Percentiles rank a stretch among this genome's conserved stretches.
These are phyloP conservation scores for Scheffersomyces lignicola DNA, from an alignment of 1,139 yeast species.

Conservation along the genomic window DNA sequence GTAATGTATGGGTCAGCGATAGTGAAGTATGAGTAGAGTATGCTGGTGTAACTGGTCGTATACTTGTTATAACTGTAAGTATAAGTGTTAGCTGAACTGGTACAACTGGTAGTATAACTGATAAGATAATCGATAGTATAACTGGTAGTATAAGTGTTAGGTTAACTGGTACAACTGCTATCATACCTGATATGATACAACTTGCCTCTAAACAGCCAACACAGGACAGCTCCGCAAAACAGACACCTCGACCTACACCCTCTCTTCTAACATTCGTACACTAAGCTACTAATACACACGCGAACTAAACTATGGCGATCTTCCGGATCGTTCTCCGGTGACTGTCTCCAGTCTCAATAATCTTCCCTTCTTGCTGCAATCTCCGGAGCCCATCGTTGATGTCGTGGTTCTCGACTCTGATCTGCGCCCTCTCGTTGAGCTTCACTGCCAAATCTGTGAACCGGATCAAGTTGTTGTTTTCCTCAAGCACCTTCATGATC, in stretches of 20 bases:
- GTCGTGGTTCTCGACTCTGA: constrained; percentile 69
- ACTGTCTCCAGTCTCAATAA: constrained; percentile 73
- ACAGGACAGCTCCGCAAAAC: background rate
- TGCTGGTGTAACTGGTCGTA: too few species aligned
- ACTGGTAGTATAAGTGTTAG: too few species aligned
- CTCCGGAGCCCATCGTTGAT: constrained; percentile 67
- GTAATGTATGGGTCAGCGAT: too few species aligned
- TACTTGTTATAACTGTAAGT: too few species aligned
- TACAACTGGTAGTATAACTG: too few species aligned
- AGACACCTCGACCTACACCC: constrained; percentile 1
- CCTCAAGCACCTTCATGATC: constrained; percentile 50
- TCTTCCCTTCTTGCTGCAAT: constrained; percentile 73
- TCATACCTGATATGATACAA: too few species aligned
- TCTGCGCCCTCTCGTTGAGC: constrained; percentile 69
- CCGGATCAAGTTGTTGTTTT: constrained; percentile 44
- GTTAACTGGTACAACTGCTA: too few species aligned
- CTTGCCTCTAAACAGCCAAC: too few species aligned
- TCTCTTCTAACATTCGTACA: background rate
- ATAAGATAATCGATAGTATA: too few species aligned
- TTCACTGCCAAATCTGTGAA: constrained; percentile 62
- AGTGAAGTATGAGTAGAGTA: too few species aligned
- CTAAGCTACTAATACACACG: constrained; percentile 5
- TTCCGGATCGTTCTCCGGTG: constrained; percentile 65
- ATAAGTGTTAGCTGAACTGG: too few species aligned
- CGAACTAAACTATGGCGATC: constrained; percentile 25